These are phyloP conservation scores for Viridothelium virens DNA, from an alignment of 495 filamentous ascomycete species.

Conservation along the genomic window DNA sequence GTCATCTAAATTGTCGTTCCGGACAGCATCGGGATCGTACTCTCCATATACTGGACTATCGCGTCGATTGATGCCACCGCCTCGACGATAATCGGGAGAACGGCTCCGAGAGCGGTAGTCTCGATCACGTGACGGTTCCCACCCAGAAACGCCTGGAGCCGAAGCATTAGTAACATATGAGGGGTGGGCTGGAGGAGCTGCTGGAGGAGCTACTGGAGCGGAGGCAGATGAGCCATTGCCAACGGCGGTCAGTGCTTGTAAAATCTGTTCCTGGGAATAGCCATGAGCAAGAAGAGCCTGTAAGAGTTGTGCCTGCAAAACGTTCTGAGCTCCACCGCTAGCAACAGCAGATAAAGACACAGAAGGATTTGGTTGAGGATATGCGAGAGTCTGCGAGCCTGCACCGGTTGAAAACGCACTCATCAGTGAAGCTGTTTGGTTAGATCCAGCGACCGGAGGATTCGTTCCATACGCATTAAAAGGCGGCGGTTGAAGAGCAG, in stretches of 20 bases:
- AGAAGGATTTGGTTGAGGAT: not conserved
- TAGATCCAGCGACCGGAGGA: not conserved
- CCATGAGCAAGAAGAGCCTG: not conserved
- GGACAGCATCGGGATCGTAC: conserved; percentile 32
- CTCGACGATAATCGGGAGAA: conserved; percentile 31
- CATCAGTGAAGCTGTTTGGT: not conserved
- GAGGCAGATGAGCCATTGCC: not conserved
- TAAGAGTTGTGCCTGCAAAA: conserved; percentile 14
- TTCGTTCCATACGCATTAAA: not conserved
- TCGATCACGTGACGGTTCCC: conserved; percentile 16
- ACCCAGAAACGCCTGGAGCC: conserved; percentile 7
- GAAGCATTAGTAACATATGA: not conserved
- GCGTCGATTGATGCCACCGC: conserved; percentile 28
- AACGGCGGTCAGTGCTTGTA: not conserved
- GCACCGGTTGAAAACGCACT: not conserved
- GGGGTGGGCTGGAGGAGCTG: conserved; percentile 7
- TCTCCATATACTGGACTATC: conserved; percentile 64
- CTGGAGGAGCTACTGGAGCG: not conserved
- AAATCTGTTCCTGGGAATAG: conserved; percentile 5
- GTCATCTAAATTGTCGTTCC: conserved; percentile 18
- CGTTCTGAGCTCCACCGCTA: not conserved
- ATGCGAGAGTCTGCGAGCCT: not conserved
- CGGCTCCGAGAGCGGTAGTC: conserved; percentile 27
- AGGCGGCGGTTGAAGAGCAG: not conserved
- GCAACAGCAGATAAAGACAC: not conserved